A percentile compares a stretch with the other conserved stretches of the same genome.
These are phyloP conservation scores for Aureobasidium leucospermi DNA, from an alignment of 2,329 filamentous ascomycete genomes.

Conservation along the genomic window DNA sequence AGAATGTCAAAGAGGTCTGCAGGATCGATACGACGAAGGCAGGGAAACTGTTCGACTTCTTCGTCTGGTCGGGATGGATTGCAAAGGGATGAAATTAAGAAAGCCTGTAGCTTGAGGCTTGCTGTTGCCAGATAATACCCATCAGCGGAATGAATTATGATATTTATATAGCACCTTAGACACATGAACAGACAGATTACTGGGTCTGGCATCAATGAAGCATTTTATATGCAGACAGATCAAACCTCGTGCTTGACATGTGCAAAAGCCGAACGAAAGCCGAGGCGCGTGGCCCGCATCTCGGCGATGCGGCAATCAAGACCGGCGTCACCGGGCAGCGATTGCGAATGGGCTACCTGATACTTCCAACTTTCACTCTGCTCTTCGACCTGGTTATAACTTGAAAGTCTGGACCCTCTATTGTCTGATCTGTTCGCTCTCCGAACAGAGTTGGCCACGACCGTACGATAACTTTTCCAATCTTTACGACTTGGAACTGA, in stretches of 20 bases:
- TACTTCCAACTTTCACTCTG: not conserved
- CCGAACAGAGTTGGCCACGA: not conserved
- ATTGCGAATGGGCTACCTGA: not conserved
- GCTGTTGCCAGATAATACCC: conserved; percentile 5
- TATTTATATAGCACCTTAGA: not conserved
- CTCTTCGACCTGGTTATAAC: not conserved
- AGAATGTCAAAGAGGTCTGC: conserved; percentile 81
- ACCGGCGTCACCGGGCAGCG: not conserved
- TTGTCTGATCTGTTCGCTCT: not conserved
- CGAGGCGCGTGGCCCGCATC: not conserved
- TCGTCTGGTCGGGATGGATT: conserved; percentile 88
- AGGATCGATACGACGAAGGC: conserved; percentile 78
- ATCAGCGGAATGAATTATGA: conserved; percentile 5
- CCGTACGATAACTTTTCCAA: not conserved
- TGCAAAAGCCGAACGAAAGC: conserved; percentile 3
- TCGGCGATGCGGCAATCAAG: conserved; percentile 1
- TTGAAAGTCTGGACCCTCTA: not conserved
- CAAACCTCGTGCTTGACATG: not conserved
- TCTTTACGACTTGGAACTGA: not conserved
- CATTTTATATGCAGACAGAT: not conserved
- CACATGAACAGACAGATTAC: not conserved
- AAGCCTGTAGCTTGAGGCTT: not conserved
- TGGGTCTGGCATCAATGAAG: not conserved
- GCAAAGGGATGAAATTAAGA: conserved; percentile 58
- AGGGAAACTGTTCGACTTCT: conserved; percentile 85